Evolutionary conservation across 345 rosid species (phyloP).

Genomic region (Citrus maxima): DNA sequence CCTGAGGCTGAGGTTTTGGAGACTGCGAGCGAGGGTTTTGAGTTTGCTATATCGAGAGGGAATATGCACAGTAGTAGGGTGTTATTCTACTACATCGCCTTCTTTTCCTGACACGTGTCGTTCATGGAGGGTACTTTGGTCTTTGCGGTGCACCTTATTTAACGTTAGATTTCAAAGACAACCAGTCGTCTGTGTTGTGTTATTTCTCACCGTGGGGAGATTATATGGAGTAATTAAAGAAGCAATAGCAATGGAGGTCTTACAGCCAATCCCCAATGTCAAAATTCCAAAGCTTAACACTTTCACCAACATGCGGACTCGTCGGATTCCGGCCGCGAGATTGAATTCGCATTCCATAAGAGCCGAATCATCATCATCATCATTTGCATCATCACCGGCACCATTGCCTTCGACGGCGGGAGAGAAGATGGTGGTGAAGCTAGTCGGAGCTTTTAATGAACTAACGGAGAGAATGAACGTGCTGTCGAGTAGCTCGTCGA

Average conservation of each 20-base stretch:
- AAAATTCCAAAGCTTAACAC: not conserved
- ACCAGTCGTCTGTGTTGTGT: no score
- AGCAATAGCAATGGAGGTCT: not conserved
- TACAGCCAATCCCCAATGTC: not conserved
- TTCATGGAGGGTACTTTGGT: not conserved
- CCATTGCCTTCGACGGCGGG: slow-evolving; percentile 30
- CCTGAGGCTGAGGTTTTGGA: not conserved
- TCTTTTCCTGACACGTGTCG: not conserved
- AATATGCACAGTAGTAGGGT: not conserved
- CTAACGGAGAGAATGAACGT: slow-evolving; percentile 82
- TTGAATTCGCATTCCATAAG: not conserved
- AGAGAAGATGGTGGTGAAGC: slow-evolving; percentile 96
- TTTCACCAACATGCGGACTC: not conserved
- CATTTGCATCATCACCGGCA: not conserved
- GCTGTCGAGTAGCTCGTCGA: slow-evolving; percentile 72
- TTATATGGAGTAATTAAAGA: no score
- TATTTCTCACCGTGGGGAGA: no score
- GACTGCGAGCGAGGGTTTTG: not conserved
- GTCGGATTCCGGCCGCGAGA: not conserved
- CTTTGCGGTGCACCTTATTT: not conserved
- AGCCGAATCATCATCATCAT: slow-evolving; percentile 3
- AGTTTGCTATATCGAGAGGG: not conserved
- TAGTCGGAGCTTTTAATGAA: slow-evolving; percentile 91
- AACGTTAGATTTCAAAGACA: not conserved
- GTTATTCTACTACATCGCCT: not conserved